These are phyloP conservation scores for Adansonia rubrostipa DNA, from an alignment of 441 rosid genomes.

Conservation along the genomic window DNA sequence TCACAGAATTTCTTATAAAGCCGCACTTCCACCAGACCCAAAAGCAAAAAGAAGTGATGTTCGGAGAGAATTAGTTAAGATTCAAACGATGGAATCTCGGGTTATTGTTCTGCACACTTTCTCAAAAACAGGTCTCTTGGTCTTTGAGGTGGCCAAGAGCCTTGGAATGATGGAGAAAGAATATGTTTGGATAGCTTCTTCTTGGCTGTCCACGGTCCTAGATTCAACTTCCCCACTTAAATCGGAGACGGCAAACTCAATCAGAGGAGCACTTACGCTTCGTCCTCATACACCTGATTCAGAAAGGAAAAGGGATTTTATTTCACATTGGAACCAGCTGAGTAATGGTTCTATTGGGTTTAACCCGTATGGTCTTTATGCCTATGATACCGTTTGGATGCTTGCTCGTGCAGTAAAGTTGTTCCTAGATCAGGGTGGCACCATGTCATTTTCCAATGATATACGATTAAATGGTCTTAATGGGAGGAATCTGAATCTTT, in stretches of 20 bases:
- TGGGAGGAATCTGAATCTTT: conserved; percentile 65
- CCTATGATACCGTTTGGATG: conserved; percentile 94
- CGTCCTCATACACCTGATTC: conserved; percentile 75
- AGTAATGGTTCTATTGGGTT: conserved; percentile 68
- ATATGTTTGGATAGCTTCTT: conserved; percentile 88
- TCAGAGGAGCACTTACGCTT: conserved; percentile 73
- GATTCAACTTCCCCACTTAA: conserved; percentile 61
- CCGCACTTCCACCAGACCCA: conserved; percentile 61
- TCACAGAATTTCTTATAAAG: conserved; percentile 78
- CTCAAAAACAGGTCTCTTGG: conserved; percentile 51
- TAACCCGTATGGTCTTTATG: conserved; percentile 74
- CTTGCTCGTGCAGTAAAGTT: conserved; percentile 73
- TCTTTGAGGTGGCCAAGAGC: conserved; percentile 67
- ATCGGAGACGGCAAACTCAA: conserved; percentile 34
- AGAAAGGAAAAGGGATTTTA: conserved; percentile 61
- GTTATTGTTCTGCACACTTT: conserved; percentile 67
- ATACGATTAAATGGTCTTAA: conserved; percentile 47
- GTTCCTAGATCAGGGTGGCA: conserved; percentile 64
- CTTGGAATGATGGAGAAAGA: conserved; percentile 83
- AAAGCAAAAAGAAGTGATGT: conserved; percentile 48
- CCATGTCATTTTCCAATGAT: conserved; percentile 69
- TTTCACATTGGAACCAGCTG: conserved; percentile 62
- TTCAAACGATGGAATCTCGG: conserved; percentile 72
- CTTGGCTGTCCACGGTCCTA: conserved; percentile 76
- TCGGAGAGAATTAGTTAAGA: conserved; percentile 54